Conservation (phyloP, 2,329 filamentous ascomycete genomes). For the Sporothrix pseudoabietina region DNA sequence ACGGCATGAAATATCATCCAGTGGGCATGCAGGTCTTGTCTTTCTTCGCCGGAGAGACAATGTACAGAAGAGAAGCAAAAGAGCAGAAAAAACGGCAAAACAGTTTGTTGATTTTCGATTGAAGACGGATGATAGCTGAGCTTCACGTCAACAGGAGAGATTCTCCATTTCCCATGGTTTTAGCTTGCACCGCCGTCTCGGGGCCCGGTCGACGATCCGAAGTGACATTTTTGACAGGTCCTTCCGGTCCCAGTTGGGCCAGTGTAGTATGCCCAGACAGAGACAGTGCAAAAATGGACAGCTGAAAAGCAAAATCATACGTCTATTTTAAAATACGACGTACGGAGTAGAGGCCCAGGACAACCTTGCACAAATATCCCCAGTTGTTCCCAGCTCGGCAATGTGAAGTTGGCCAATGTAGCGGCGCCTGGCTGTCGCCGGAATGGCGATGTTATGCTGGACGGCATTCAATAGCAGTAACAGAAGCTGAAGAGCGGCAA, state of each 20-base stretch:
- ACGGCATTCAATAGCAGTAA: neutral
- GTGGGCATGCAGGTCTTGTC: neutral
- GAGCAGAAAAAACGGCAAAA: neutral
- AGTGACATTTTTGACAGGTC: constrained; percentile 1
- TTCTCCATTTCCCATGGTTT: neutral
- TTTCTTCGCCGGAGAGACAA: neutral
- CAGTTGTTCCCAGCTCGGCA: too few species aligned
- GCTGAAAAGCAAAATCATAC: constrained; percentile 3
- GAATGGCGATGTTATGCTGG: neutral
- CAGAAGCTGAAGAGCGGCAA: neutral
- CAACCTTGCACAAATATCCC: neutral
- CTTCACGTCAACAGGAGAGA: neutral
- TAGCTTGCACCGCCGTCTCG: neutral
- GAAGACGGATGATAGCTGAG: neutral
- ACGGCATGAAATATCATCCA: neutral
- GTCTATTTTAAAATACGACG: neutral
- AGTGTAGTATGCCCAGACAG: neutral
- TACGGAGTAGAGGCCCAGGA: neutral
- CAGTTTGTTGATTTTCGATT: neutral
- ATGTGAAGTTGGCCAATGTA: neutral
- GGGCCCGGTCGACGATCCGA: neutral
- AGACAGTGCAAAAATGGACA: neutral
- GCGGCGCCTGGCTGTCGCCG: neutral
- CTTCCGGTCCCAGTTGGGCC: neutral
- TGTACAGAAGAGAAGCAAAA: neutral